Base-by-base conservation (phyloP, 257 asterid species). In the Cordia subcordata region DNA sequence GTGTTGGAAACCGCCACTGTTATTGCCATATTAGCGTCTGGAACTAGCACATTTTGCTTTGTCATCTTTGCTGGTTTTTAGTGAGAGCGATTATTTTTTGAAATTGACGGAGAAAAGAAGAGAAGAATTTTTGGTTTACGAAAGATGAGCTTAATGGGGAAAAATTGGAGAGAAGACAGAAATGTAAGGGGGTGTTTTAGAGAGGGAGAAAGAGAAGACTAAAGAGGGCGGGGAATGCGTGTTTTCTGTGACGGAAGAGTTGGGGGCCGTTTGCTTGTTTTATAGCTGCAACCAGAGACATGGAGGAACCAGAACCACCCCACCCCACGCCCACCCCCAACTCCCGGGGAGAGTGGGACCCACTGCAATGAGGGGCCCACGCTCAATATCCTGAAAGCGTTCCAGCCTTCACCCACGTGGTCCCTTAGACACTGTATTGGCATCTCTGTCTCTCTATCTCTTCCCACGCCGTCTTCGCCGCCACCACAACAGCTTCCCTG, bases 21-120 rank as follows among this genome's bases (percentile, higher is more conserved):
- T 54, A 76, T 77, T 1, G 84, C 72, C 72, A 78, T 60, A 53
- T 72, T 77, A 0, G 81, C 69, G 8, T 74, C 88, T 17, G 96
- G 44, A n/a, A 76, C 88, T 56, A 79, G 79, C 72, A 81, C 93
- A 84, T 92, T 92, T 55, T 81, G 95, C 16, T 53, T 80, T 4
- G 84, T 66, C 90, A 83, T 83, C 2, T 58, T 63, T 23, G 17
- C 32, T 42, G 35, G 4, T 47, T 47, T 45, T 0, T 0, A n/a
- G 19, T 17, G 54, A 69, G 79, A 55, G 65, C 45, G 57, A 66
- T 64, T 62, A 58, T 71, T 27, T 70, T 33, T 46, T 9, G 18
- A 38, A 16, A 8, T 12, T 3, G 6, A 1, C 6, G 15, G 14
- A 42, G 47, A 42, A 42, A 10, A 3, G 4, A 8, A 42, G 4